Percentiles rank a stretch among this genome's conserved stretches.
Conservation (phyloP, 306 rosid species). For the Ormosia semicastrata region DNA sequence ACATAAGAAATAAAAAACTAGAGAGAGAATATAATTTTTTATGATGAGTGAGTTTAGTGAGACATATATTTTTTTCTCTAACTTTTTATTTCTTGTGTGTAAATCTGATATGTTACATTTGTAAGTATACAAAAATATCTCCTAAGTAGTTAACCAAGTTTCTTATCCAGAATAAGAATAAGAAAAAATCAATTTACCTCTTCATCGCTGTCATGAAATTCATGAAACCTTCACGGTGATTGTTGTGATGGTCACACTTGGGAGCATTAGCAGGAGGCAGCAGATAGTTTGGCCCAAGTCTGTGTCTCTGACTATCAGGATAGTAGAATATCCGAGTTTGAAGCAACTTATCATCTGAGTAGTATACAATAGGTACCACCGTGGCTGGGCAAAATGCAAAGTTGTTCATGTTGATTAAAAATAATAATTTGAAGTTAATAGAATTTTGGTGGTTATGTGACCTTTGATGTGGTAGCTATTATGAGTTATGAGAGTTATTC, state of each 20-base stretch:
- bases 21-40: no score
- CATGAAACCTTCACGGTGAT: conserved; percentile 84
- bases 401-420: no score
- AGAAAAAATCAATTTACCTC: conserved; percentile 40
- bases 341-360: conserved; percentile 81
- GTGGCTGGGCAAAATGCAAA: conserved; percentile 77
- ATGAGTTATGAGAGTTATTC: no score
- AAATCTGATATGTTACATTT: no score
- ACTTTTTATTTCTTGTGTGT: no score
- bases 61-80: no score
- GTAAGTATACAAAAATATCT: no score
- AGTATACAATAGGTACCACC: conserved; percentile 73
- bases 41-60: no score
- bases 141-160: not conserved
- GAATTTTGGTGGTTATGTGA: no score
- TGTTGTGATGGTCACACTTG: conserved; percentile 78
- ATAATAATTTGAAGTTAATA: no score
- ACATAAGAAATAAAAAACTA: no score
- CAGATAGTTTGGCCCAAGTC: conserved; percentile 89
- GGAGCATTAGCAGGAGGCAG: conserved; percentile 86
- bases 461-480: no score
- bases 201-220: conserved; percentile 88
- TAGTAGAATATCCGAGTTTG: conserved; percentile 73
- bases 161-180: not conserved
- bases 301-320: conserved; percentile 80